Evolutionary conservation across 139 green algal species (phyloP).

Genomic region (Asterochloris sp.): DNA sequence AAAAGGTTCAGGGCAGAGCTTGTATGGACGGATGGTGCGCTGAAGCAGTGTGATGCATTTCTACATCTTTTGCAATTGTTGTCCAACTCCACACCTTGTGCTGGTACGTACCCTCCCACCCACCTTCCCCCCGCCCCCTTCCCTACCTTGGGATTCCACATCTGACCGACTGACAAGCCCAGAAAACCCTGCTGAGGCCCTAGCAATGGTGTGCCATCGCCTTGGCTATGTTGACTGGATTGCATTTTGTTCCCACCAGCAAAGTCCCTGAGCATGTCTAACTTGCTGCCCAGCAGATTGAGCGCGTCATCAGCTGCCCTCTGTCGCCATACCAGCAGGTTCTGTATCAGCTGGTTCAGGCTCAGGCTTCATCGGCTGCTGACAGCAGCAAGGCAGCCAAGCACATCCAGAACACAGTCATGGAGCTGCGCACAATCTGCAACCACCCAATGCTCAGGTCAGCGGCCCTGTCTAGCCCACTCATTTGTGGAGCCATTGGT

Average conservation of each 20-base stretch:
- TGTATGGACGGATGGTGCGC: no score
- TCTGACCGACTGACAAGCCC: no score
- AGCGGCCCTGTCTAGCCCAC: background rate
- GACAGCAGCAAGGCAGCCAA: background rate
- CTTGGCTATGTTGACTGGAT: background rate
- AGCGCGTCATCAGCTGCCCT: constrained; percentile 31
- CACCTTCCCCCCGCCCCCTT: background rate
- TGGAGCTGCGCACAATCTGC: constrained; percentile 85
- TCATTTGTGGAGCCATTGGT: background rate
- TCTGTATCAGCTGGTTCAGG: constrained; percentile 15
- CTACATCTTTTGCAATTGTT: no score
- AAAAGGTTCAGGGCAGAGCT: no score
- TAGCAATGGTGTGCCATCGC: no score
- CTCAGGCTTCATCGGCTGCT: background rate
- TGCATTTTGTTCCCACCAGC: background rate
- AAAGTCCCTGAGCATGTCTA: background rate
- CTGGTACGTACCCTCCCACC: no score
- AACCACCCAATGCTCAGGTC: constrained; percentile 73
- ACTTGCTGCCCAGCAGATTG: constrained; percentile 26
- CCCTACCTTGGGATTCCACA: background rate
- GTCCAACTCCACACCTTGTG: no score
- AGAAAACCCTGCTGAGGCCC: no score
- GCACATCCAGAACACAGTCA: constrained; percentile 50
- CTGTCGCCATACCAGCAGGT: constrained; percentile 37
- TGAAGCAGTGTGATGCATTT: no score